phyloP scores from a whole-genome alignment of 768 basidiomycete species.

The Pulveroboletus sp. region DNA sequence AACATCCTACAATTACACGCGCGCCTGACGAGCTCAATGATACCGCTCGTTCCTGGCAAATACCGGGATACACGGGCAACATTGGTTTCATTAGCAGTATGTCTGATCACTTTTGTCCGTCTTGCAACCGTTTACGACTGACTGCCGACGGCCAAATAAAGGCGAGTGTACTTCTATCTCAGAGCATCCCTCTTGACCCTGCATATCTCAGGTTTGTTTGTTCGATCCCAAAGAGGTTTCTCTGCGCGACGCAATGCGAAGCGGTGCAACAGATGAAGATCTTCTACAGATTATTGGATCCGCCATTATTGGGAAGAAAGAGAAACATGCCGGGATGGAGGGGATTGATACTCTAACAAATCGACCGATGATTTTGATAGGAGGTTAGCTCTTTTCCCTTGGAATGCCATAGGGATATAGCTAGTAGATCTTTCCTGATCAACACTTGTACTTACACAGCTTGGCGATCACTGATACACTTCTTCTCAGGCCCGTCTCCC shows the following conservation, averaged over 20 bases:
- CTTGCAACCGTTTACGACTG: conserved; percentile 78
- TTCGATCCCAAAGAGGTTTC: conserved; percentile 85
- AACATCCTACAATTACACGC: conserved; percentile 50
- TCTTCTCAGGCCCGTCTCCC: not conserved
- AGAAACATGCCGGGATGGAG: conserved; percentile 83
- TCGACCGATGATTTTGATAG: conserved; percentile 89
- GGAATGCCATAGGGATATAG: conserved; percentile 14
- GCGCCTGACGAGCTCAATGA: conserved; percentile 67
- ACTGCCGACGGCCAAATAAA: conserved; percentile 93
- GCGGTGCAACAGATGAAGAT: conserved; percentile 58
- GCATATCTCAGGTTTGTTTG: conserved; percentile 62
- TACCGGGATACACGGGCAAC: conserved; percentile 65
- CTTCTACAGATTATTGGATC: conserved; percentile 54
- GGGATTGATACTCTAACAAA: conserved; percentile 71
- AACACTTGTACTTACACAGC: conserved; percentile 22
- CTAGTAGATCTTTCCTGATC: conserved; percentile 22
- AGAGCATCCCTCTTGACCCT: conserved; percentile 1
- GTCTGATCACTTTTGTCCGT: conserved; percentile 89
- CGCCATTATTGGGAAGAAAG: conserved; percentile 69
- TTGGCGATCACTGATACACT: conserved; percentile 3
- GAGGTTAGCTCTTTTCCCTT: conserved; percentile 66
- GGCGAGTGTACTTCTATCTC: conserved; percentile 33
- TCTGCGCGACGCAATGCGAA: conserved; percentile 68
- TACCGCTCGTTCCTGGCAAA: conserved; percentile 75
- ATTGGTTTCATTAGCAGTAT: conserved; percentile 91